Base-by-base conservation (phyloP, 2,329 filamentous ascomycete species). In the Sarocladiaceae sp. region DNA sequence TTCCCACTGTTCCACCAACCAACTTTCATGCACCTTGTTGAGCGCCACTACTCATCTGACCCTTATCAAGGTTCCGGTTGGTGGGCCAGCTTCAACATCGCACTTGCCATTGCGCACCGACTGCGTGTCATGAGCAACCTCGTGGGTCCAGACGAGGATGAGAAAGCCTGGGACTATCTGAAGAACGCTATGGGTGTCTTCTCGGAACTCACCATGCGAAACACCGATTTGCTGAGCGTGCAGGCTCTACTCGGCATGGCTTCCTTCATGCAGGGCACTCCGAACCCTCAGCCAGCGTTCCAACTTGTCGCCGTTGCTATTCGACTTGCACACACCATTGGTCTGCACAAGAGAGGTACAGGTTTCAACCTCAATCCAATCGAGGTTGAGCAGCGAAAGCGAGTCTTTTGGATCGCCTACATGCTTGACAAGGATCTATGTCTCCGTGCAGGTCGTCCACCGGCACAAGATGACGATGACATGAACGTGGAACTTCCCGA, bases 401-500 rank as follows among this genome's bases (percentile, higher is more conserved):
- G 80, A 37, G 81, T 85, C 18, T 85, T 85, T 58, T 85, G 82
- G 82, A 84, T 84, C 53, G 80, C 77, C 2, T 85, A 84, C 63
- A 80, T 82, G 73, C 67, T 85, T 23, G 82, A 85, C 65, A 85
- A 84, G 67, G 81, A 85, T 56, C 64, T 84, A 18, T 82, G 79
- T 57, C 71, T 85, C 18, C 75, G 79, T 10, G 80, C 80, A 1
- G 80, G 81, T 2, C 73, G 80, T 4, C 82, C 82, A 3, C 79
- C 81, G 1, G 77, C 78, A 1, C 82, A 84, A 60, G 80, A 84
- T 54, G 82, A 85, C 57, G 79, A 84, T 59, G 81, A 85, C 55
- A 96, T 97, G 89, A 97, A 97, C 61, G 92, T 97, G 13, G 93
- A 97, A 42, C 77, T 99, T 39, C 94, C 94, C 0, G 93, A 91